Percentiles rank a stretch among this genome's conserved stretches.
phyloP scores from a whole-genome alignment of 495 filamentous ascomycete genomes.

The Jackrogersella minutella region DNA sequence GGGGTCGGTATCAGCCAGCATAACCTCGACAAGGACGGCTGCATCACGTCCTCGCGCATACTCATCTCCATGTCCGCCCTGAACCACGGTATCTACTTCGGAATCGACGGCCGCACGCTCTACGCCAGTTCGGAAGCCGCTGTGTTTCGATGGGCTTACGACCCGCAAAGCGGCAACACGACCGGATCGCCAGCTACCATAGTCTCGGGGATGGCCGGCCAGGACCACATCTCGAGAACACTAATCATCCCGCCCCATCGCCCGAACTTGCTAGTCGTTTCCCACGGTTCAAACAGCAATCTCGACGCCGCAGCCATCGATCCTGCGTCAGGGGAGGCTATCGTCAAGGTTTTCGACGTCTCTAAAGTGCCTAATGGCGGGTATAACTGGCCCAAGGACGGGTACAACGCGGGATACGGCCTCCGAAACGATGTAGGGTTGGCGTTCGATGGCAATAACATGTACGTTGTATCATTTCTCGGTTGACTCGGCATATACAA shows the following conservation, averaged over 20 bases:
- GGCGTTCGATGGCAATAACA: constrained; percentile 48
- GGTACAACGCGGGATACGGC: constrained; percentile 72
- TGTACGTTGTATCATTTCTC: constrained; percentile 18
- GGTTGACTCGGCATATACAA: not conserved
- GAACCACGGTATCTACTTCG: constrained; percentile 72
- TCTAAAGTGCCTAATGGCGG: constrained; percentile 48
- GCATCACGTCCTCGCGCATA: constrained; percentile 26
- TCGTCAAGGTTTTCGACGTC: constrained; percentile 73
- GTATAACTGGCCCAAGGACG: constrained; percentile 54
- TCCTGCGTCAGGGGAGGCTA: constrained; percentile 62
- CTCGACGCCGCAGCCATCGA: constrained; percentile 60
- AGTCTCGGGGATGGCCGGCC: constrained; percentile 65
- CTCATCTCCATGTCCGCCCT: constrained; percentile 31
- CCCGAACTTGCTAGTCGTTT: constrained; percentile 64
- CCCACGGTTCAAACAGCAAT: constrained; percentile 68
- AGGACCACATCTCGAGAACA: constrained; percentile 70
- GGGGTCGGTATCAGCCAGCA: constrained; percentile 63
- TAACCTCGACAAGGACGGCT: constrained; percentile 56
- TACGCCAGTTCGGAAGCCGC: constrained; percentile 66
- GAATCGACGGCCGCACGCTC: constrained; percentile 65
- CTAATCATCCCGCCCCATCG: constrained; percentile 60
- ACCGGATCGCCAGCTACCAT: constrained; percentile 54
- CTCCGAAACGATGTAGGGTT: constrained; percentile 77
- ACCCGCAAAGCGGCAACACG: constrained; percentile 54
- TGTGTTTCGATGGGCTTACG: constrained; percentile 70